These are phyloP conservation scores for Anthracocystis walkeri DNA, from an alignment of 1,284 basidiomycete genomes.

Conservation along the genomic window DNA sequence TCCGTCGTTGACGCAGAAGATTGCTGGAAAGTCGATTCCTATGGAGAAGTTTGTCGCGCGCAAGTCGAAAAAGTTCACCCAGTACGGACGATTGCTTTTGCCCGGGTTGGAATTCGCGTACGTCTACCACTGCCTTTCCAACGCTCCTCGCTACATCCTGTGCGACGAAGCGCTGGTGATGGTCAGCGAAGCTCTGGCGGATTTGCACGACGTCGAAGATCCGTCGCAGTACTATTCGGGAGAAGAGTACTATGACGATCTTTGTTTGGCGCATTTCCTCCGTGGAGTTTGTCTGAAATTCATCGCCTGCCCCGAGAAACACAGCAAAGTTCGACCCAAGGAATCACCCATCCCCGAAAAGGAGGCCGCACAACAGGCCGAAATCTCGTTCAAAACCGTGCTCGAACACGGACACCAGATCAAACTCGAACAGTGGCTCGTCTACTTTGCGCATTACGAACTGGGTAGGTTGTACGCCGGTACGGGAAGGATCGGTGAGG, in stretches of 20 bases:
- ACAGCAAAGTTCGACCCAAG: constrained; percentile 52
- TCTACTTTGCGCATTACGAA: constrained; percentile 69
- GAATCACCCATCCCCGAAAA: constrained; percentile 53
- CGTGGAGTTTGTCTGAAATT: constrained; percentile 65
- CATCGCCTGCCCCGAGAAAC: constrained; percentile 67
- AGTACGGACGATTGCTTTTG: constrained; percentile 58
- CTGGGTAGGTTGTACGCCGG: constrained; percentile 63
- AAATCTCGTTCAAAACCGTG: constrained; percentile 58
- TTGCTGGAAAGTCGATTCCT: constrained; percentile 68
- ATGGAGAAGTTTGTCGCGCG: constrained; percentile 68
- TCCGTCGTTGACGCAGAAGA: constrained; percentile 64
- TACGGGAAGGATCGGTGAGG: constrained; percentile 38
- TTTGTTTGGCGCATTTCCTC: constrained; percentile 66
- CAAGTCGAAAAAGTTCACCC: constrained; percentile 64
- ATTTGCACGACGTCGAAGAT: constrained; percentile 51
- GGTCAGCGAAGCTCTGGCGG: constrained; percentile 56
- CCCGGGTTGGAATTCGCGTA: constrained; percentile 67
- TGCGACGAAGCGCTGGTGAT: constrained; percentile 51
- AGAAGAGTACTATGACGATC: constrained; percentile 63
- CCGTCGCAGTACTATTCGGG: constrained; percentile 48
- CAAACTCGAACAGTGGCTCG: constrained; percentile 64
- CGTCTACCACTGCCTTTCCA: constrained; percentile 67
- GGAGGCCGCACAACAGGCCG: constrained; percentile 62
- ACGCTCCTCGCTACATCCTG: constrained; percentile 59
- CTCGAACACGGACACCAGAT: constrained; percentile 56